Base-by-base conservation (phyloP, 768 basidiomycete genomes). In the Pleurotus citrinopileatus region DNA sequence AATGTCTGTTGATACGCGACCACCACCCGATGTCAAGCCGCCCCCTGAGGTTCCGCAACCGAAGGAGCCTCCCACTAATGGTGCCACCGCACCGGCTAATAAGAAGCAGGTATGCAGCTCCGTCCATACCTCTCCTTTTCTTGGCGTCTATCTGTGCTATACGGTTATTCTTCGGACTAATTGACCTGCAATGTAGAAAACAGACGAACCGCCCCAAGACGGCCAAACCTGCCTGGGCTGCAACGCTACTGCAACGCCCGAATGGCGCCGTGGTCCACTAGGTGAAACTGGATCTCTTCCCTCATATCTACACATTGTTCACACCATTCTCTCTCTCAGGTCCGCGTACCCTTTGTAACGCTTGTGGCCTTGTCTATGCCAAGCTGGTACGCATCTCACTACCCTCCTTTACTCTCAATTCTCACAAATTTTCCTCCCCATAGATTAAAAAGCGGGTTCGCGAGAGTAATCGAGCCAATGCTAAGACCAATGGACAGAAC, bases 321-420 rank as follows among this genome's bases (percentile, higher is more conserved):
- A 37, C 42, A 54, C 34, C 54, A 57, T 63, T 42, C 42, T 17
- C 10, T 17, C 57, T 57, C n/a, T 15, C 58, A 90, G 89, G 89
- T 48, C 89, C 89, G 20, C 79, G 90, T 64, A 91, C 89, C 52
- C 72, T 92, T 51, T 92, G 89, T 67, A 92, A 92, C 65, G 89
- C 89, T 9, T 92, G 89, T 68, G 89, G 89, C 52, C 80, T 92
- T 59, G 89, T 92, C 56, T 92, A 90, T 67, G 90, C 89, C 52
- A 92, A 92, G 73, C 76, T 91, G 68, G 89, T 91, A 67, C 65
- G 84, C 77, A n/a, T n/a, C 22, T 15, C 23, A 54, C 46, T 55
- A 34, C 55, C 36, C 37, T 55, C 28, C 47, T 34, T 13, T 42
- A 36, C 8, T 40, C 7, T 12, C 50, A 6, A 51, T 48, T 43